phyloP scores from a whole-genome alignment of 2,329 filamentous ascomycete species.

The Orbilia brochopaga region DNA sequence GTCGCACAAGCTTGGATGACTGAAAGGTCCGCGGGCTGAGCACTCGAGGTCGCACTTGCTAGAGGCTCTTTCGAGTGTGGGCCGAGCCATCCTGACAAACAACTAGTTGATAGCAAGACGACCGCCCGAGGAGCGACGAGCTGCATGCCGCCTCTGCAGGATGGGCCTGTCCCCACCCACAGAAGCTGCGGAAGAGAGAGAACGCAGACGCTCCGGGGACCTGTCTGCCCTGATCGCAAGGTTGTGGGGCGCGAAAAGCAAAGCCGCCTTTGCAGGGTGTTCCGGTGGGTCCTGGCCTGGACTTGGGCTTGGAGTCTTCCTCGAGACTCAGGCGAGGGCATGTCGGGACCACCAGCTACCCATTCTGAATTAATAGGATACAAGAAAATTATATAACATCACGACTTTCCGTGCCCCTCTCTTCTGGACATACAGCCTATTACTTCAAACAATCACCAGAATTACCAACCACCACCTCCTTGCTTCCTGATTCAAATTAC shows the following conservation, averaged over 20 bases:
- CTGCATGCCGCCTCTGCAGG: conserved; percentile 1
- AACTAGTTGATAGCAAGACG: not conserved
- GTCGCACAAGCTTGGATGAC: not conserved
- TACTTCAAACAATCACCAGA: too few species aligned
- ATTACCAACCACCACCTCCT: too few species aligned
- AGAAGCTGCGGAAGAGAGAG: not conserved
- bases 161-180: not conserved
- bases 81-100: not conserved
- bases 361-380: not conserved
- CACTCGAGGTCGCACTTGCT: conserved; percentile 1
- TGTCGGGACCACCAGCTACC: too few species aligned
- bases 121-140: not conserved
- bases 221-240: not conserved
- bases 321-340: not conserved
- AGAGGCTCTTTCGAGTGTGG: not conserved
- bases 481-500: too few species aligned
- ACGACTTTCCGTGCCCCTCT: not conserved
- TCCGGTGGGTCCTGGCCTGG: not conserved
- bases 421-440: too few species aligned
- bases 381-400: not conserved
- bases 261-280: not conserved
- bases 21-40: not conserved
- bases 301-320: not conserved
- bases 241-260: conserved; percentile 1
- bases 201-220: not conserved